These are phyloP conservation scores for Venustampulla echinocandica DNA, from an alignment of 495 filamentous ascomycete genomes.

Conservation along the genomic window DNA sequence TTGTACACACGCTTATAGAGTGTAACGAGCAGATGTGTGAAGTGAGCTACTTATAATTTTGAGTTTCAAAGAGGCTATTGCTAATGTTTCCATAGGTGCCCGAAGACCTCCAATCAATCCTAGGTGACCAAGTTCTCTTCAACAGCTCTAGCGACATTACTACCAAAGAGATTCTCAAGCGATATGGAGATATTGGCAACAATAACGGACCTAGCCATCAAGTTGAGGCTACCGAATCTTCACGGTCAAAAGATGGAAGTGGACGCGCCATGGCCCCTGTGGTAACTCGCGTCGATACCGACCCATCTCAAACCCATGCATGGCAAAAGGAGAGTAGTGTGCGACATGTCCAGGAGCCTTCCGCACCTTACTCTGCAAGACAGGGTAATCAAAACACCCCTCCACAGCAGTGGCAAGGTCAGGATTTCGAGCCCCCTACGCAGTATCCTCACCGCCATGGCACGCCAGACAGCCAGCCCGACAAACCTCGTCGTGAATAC, in stretches of 20 bases:
- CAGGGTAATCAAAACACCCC: conserved; percentile 32
- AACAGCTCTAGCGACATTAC: conserved; percentile 77
- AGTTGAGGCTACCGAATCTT: conserved; percentile 39
- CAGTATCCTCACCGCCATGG: conserved; percentile 26
- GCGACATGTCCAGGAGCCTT: conserved; percentile 62
- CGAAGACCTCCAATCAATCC: conserved; percentile 76
- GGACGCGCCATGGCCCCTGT: conserved; percentile 31
- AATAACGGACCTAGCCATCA: conserved; percentile 51
- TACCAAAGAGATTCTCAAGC: conserved; percentile 91
- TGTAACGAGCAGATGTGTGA: conserved; percentile 95
- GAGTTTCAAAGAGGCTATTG: conserved; percentile 2
- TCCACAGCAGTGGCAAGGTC: conserved; percentile 33
- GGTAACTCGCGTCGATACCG: conserved; percentile 64
- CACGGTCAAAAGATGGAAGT: conserved; percentile 41
- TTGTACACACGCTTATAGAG: conserved; percentile 78
- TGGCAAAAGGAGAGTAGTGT: conserved; percentile 79
- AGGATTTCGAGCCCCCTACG: conserved; percentile 28
- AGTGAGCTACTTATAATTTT: conserved; percentile 45
- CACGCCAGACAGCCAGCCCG: conserved; percentile 22
- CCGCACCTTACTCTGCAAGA: conserved; percentile 28
- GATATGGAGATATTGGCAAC: conserved; percentile 67
- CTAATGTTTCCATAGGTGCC: conserved; percentile 59
- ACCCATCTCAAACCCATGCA: conserved; percentile 58
- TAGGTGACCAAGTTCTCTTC: conserved; percentile 76
- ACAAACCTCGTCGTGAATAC: conserved; percentile 36